Percentiles rank a stretch among this genome's conserved stretches.
Conservation (phyloP, 768 basidiomycete species). For the Paxillus rubicundulus region DNA sequence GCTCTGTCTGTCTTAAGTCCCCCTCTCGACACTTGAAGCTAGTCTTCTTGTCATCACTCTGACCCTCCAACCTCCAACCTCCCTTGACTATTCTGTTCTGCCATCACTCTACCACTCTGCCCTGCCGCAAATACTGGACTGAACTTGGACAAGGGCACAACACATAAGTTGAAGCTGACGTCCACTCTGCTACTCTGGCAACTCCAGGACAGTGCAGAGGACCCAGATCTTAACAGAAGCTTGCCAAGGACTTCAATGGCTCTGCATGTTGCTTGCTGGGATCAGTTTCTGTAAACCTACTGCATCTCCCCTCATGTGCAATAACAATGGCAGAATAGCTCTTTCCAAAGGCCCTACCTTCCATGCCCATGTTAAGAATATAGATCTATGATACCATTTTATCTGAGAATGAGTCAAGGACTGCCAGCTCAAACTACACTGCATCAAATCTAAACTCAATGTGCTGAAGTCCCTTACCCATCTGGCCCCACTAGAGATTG, state of each 20-base stretch:
- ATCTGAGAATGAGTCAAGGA: conserved; percentile 31
- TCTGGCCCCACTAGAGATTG: conserved; percentile 20
- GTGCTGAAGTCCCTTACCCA: conserved; percentile 43
- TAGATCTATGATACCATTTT: conserved; percentile 42
- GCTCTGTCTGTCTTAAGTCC: too few relatives aligned
- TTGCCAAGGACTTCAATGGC: conserved; percentile 37
- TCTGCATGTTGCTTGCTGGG: conserved; percentile 20
- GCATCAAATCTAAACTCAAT: conserved; percentile 34
- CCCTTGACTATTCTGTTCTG: too few relatives aligned
- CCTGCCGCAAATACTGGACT: too few relatives aligned
- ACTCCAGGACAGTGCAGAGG: too few relatives aligned
- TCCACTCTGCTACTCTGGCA: too few relatives aligned
- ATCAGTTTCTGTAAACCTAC: background rate
- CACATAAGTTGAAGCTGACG: too few relatives aligned
- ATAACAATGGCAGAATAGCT: conserved; percentile 39
- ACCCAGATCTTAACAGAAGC: too few relatives aligned
- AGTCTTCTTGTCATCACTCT: too few relatives aligned
- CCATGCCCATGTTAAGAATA: conserved; percentile 42
- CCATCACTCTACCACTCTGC: too few relatives aligned
- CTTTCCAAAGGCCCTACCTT: conserved; percentile 34
- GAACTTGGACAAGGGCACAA: too few relatives aligned
- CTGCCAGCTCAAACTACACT: conserved; percentile 24
- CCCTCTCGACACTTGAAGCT: too few relatives aligned
- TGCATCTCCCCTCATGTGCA: conserved; percentile 18
- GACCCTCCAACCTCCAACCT: too few relatives aligned